Evolutionary conservation across 345 rosid species (phyloP).

Genomic region (Eucalyptus erythrocorys): DNA sequence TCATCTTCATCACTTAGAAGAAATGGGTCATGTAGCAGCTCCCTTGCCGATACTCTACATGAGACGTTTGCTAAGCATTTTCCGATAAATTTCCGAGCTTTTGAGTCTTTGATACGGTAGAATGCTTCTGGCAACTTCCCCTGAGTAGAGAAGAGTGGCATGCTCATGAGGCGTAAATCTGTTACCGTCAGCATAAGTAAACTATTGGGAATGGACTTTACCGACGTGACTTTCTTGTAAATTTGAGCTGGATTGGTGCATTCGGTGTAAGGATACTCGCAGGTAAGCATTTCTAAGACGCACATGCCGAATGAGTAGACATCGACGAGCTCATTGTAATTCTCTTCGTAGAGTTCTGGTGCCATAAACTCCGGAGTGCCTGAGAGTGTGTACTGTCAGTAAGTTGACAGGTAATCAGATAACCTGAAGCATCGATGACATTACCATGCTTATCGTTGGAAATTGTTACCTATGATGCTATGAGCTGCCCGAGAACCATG

Average conservation of each 20-base stretch:
- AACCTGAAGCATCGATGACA: neutral
- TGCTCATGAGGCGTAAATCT: neutral
- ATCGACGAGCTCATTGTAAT: constrained; percentile 83
- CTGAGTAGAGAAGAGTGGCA: constrained; percentile 11
- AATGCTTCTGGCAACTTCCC: constrained; percentile 84
- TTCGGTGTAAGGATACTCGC: constrained; percentile 79
- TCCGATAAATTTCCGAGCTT: constrained; percentile 56
- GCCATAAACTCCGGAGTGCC: constrained; percentile 99
- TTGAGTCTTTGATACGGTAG: constrained; percentile 40
- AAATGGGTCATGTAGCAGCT: constrained; percentile 66
- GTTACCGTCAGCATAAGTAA: neutral
- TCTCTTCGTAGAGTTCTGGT: constrained; percentile 90
- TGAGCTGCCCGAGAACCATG: constrained; percentile 63
- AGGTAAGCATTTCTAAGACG: constrained; percentile 80
- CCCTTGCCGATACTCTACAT: constrained; percentile 61
- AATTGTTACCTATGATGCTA: constrained; percentile 58
- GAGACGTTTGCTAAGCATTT: constrained; percentile 69
- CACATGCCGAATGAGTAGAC: constrained; percentile 96
- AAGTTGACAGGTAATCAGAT: neutral
- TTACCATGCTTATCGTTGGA: neutral
- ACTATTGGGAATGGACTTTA: constrained; percentile 1
- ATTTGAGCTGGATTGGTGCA: constrained; percentile 90
- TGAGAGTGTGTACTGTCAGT: neutral
- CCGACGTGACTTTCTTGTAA: constrained; percentile 92
- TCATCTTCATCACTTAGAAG: constrained; percentile 24